phyloP scores from a whole-genome alignment of 768 basidiomycete genomes.

The Punctularia strigosozonata region DNA sequence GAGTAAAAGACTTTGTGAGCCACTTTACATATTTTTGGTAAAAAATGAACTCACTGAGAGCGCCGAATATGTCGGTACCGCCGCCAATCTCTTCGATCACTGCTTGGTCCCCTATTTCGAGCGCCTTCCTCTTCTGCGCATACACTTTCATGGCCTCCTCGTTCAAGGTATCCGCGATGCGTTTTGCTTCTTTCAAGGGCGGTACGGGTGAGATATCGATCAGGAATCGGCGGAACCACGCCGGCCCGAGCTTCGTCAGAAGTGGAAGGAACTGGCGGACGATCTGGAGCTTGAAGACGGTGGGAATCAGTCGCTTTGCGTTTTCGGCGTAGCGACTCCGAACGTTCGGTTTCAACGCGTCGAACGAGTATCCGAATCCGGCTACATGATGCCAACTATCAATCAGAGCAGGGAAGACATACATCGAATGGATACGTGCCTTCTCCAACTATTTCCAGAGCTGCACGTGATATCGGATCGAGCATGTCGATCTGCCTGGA shows the following conservation, averaged over 20 bases:
- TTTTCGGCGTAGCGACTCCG: too few relatives aligned
- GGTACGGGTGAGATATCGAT: neutral
- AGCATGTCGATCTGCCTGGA: constrained; percentile 6
- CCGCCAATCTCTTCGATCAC: neutral
- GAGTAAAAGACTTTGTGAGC: neutral
- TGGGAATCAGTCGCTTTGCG: too few relatives aligned
- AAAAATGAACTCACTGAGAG: neutral
- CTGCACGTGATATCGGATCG: constrained; percentile 4
- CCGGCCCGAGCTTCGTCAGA: constrained; percentile 8
- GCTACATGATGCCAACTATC: too few relatives aligned
- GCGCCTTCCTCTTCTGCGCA: neutral
- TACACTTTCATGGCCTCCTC: neutral
- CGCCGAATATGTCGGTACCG: neutral
- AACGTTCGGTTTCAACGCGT: constrained; percentile 35
- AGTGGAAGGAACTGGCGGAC: constrained; percentile 11
- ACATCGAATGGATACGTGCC: too few relatives aligned
- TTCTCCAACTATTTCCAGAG: constrained; percentile 6
- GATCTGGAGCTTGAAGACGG: neutral
- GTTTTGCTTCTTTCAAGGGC: constrained; percentile 1
- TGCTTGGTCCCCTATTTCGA: neutral
- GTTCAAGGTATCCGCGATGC: constrained; percentile 3
- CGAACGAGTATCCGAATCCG: constrained; percentile 26
- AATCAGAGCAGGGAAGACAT: too few relatives aligned
- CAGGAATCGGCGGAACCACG: constrained; percentile 1
- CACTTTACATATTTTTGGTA: neutral